These are phyloP conservation scores for Chaetomium tenue DNA, from an alignment of 495 filamentous ascomycete genomes.

Conservation along the genomic window DNA sequence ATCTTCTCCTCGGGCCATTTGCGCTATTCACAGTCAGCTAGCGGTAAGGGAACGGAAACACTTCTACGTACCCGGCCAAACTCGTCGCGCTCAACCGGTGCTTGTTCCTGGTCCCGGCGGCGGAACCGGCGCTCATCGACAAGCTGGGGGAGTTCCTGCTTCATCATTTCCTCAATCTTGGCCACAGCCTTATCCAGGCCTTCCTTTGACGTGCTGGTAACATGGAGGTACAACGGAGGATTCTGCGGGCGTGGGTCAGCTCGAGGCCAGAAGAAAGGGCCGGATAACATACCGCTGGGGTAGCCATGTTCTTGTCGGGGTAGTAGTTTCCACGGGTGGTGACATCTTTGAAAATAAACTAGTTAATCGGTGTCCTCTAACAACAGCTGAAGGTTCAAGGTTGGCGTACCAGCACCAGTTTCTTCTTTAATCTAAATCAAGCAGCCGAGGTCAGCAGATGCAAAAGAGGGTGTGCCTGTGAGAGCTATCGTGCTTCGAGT, in stretches of 20 bases:
- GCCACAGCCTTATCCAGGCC: slow-evolving; percentile 82
- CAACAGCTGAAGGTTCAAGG: slow-evolving; percentile 45
- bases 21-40: slow-evolving; percentile 58
- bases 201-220: slow-evolving; percentile 89
- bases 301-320: slow-evolving; percentile 96
- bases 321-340: slow-evolving; percentile 95
- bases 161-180: slow-evolving; percentile 91
- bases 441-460: slow-evolving; percentile 95
- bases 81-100: slow-evolving; percentile 89
- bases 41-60: slow-evolving; percentile 18
- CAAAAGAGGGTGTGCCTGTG: slow-evolving; percentile 70
- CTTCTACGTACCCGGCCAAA: slow-evolving; percentile 73
- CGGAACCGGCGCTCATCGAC: slow-evolving; percentile 95
- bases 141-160: slow-evolving; percentile 91
- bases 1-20: slow-evolving; percentile 99
- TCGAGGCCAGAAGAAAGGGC: slow-evolving; percentile 5
- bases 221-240: slow-evolving; percentile 89
- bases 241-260: slow-evolving; percentile 57
- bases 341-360: slow-evolving; percentile 80
- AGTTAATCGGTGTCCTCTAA: slow-evolving; percentile 55
- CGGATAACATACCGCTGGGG: slow-evolving; percentile 63
- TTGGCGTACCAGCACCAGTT: slow-evolving; percentile 97
- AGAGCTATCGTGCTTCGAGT: slow-evolving; percentile 75
- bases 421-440: slow-evolving; percentile 99
- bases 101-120: slow-evolving; percentile 80